Evolutionary conservation across 2,329 filamentous ascomycete species (phyloP).

Genomic region (Pyricularia grisea): DNA sequence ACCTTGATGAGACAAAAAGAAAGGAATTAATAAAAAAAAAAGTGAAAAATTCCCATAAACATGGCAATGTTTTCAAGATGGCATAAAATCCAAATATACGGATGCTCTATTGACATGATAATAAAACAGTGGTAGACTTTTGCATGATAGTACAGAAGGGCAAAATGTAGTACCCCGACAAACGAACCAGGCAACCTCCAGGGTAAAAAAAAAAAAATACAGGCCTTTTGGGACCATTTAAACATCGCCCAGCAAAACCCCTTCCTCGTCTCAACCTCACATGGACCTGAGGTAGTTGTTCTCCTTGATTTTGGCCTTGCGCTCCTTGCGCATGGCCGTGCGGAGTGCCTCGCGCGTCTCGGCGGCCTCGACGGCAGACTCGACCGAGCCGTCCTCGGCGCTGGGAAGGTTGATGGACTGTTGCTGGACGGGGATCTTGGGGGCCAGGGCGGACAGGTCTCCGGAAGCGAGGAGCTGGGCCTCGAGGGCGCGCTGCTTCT

Average conservation of each 20-base stretch:
- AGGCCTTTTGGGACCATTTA: no score
- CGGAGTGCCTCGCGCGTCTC: constrained; percentile 52
- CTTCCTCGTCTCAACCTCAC: constrained; percentile 23
- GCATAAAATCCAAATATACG: background rate
- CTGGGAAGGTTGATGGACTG: constrained; percentile 67
- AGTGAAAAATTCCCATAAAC: background rate
- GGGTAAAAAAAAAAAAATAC: background rate
- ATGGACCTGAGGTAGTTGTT: constrained; percentile 76
- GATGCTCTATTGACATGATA: background rate
- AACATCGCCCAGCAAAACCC: no score
- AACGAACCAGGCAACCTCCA: background rate
- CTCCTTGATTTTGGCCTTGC: constrained; percentile 74
- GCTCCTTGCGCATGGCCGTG: constrained; percentile 63
- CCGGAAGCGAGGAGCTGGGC: constrained; percentile 52
- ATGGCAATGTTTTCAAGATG: background rate
- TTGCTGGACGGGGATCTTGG: constrained; percentile 66
- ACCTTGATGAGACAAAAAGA: background rate
- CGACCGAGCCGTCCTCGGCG: constrained; percentile 29
- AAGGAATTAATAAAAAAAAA: background rate
- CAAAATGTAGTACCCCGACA: background rate
- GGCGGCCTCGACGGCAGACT: constrained; percentile 36
- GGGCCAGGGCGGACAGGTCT: constrained; percentile 54
- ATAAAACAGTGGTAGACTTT: background rate
- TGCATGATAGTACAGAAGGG: background rate
- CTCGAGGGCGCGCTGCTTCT: constrained; percentile 47